These are phyloP conservation scores for Aspergillus ochraceus DNA, from an alignment of 2,329 filamentous ascomycete genomes.

Conservation along the genomic window DNA sequence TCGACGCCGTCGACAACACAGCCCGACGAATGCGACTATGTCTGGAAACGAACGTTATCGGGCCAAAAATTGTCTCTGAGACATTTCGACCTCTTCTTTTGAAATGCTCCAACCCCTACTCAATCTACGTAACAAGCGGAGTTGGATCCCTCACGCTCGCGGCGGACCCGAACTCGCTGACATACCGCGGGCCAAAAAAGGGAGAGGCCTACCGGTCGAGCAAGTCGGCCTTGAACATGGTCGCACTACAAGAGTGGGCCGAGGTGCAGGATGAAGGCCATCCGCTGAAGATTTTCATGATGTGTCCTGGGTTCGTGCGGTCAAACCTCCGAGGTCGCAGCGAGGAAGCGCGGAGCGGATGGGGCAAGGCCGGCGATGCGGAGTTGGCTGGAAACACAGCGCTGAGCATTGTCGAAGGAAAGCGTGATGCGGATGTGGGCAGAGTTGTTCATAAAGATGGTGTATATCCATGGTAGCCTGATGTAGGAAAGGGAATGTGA, in stretches of 20 bases:
- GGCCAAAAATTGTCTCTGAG: conserved; percentile 31
- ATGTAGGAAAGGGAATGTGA: background rate
- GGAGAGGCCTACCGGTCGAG: background rate
- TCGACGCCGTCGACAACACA: conserved; percentile 1
- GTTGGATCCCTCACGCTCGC: conserved; percentile 21
- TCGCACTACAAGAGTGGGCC: background rate
- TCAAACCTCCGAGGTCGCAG: conserved; percentile 23
- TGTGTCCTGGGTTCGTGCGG: conserved; percentile 31
- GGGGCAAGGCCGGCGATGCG: conserved; percentile 25
- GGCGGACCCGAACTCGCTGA: background rate
- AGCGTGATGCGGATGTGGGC: conserved; percentile 32
- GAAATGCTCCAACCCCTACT: conserved; percentile 26
- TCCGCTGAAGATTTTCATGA: conserved; percentile 19
- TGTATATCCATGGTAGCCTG: background rate
- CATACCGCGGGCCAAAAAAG: background rate
- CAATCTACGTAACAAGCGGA: conserved; percentile 37
- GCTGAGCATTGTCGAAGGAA: conserved; percentile 26
- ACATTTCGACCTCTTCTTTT: conserved; percentile 34
- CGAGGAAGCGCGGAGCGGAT: conserved; percentile 22
- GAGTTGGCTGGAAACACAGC: conserved; percentile 24
- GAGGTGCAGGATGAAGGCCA: background rate
- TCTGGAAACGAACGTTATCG: conserved; percentile 39
- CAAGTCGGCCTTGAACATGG: background rate
- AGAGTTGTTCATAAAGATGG: conserved; percentile 4
- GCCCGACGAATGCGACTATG: conserved; percentile 3